phyloP scores from a whole-genome alignment of 306 rosid genomes.

The Morella rubra region DNA sequence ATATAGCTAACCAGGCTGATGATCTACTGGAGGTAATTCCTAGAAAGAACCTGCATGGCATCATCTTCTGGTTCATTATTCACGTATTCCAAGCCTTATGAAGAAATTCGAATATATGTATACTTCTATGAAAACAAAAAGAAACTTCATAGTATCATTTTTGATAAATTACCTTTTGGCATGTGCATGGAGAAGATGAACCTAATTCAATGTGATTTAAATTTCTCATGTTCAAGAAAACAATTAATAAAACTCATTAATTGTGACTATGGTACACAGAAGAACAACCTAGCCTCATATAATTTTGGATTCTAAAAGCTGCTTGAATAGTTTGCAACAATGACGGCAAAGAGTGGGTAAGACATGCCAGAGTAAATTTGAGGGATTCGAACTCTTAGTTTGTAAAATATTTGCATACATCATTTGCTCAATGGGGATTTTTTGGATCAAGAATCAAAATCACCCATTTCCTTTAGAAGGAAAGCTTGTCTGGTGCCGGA shows the following conservation, averaged over 20 bases:
- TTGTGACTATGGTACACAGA: background rate
- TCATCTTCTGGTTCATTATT: background rate
- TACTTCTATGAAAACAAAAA: background rate
- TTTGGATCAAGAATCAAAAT: background rate
- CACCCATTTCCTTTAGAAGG: background rate
- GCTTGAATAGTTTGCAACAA: background rate
- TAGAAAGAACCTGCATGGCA: constrained; percentile 12
- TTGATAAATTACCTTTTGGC: background rate
- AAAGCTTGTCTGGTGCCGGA: background rate
- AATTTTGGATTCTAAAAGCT: background rate
- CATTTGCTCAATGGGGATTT: background rate
- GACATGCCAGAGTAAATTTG: background rate
- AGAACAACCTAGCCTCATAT: background rate
- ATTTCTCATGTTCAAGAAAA: background rate
- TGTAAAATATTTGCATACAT: background rate
- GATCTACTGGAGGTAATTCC: constrained; percentile 82
- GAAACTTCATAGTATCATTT: background rate
- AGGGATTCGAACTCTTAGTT: background rate
- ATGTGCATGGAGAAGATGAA: background rate
- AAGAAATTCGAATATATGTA: background rate
- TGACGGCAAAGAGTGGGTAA: background rate
- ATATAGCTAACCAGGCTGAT: constrained; percentile 96
- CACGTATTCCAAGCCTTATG: background rate
- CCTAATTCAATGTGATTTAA: background rate
- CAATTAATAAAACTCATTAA: background rate